Evolutionary conservation across 2,329 filamentous ascomycete species (phyloP), one percentile per base, ranked within the genome.

Genomic region (Emergomyces orientalis): DNA sequence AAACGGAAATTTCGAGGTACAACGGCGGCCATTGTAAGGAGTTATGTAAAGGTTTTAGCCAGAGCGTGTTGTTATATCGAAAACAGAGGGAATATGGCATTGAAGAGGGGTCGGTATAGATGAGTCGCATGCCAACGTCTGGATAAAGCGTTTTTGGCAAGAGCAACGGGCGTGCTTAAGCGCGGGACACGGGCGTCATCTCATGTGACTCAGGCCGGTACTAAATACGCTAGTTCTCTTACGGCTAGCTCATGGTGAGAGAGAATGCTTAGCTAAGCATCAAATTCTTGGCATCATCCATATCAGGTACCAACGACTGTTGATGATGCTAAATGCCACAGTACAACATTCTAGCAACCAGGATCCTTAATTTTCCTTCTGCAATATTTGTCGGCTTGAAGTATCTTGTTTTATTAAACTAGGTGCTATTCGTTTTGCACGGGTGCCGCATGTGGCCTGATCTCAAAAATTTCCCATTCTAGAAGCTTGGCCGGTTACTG

Each of bases 1-100:
- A 99, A 85, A 73, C 93, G 88, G 76, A 99, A 99, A 81, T 97
- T 97, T 75, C 94, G 86, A 65, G 94, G 94, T 63, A 99, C 85
- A 78, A 95, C 91, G 64, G 89, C 86, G 63, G 80, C 76, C 84
- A 86, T 87, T 60, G 32, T 71, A 62, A 25, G 14, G 7, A 32
- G 14, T 4, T 34, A 47, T 47, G 19, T 27, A 49, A 19, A 17
- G 27, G 25, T 5, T 7, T 32, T 13, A 32, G 22, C 19, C 3
- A 30, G 9, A 19, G 27, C 11, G 30, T 34, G 25, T 32, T 45
- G 41, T 13, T 32, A 58, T 58, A 58, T 58, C 52, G 37, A 22
- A 55, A 14, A 9, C 19, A 37, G 14, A 41, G 22, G 27, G 55
- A 19, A n/a, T 34, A 17, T 39, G 39, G 30, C 17, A 32, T 25